phyloP scores from a whole-genome alignment of 2,329 filamentous ascomycete genomes.

The Trichoderma sp. region DNA sequence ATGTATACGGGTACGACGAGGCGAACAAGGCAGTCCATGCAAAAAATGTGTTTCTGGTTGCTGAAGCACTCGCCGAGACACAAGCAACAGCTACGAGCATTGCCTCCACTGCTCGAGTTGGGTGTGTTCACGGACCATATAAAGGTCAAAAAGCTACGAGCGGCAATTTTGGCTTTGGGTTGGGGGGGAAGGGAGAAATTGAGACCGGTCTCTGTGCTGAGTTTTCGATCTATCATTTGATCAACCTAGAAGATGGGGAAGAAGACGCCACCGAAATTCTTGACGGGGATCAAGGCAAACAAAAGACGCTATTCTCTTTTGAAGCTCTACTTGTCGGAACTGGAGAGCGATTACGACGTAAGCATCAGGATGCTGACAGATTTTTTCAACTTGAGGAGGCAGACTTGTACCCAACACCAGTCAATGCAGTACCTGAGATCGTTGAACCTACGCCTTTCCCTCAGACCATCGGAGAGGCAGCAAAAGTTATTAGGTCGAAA shows the following conservation, averaged over 20 bases:
- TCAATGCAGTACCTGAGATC: background rate
- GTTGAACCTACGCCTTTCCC: background rate
- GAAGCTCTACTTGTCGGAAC: background rate
- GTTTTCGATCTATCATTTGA: background rate
- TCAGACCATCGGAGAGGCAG: background rate
- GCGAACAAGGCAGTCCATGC: background rate
- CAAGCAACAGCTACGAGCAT: background rate
- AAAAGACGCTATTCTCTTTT: background rate
- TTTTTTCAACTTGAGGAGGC: background rate
- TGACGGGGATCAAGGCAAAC: background rate
- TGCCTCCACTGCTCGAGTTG: background rate
- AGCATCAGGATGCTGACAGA: background rate
- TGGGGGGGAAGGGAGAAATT: background rate
- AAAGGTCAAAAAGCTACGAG: background rate
- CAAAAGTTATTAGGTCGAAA: background rate
- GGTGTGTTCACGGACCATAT: background rate
- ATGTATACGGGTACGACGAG: background rate
- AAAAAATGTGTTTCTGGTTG: background rate
- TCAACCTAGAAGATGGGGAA: background rate
- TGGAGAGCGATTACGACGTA: background rate
- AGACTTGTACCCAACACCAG: background rate
- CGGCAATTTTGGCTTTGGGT: background rate
- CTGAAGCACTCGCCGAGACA: background rate
- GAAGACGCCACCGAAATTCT: background rate
- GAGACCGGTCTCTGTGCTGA: background rate